Evolutionary conservation across 768 basidiomycete species (phyloP).

Genomic region (Hygrophorus russula): DNA sequence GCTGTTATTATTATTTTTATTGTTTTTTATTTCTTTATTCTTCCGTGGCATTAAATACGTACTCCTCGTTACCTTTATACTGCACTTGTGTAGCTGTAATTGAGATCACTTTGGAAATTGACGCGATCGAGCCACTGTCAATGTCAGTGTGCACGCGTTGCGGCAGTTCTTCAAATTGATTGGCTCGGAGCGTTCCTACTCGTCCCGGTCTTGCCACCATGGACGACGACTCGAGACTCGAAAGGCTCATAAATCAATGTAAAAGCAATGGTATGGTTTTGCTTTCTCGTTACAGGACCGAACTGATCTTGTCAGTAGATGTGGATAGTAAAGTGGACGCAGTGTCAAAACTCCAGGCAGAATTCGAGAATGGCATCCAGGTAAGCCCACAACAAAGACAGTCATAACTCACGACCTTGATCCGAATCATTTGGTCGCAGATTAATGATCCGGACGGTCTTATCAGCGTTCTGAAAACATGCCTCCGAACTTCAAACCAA

Average conservation of each 20-base stretch:
- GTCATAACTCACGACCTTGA: background rate
- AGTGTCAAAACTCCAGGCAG: conserved; percentile 62
- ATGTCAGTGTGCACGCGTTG: background rate
- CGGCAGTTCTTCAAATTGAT: background rate
- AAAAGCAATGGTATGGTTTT: conserved; percentile 45
- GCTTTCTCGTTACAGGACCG: conserved; percentile 5
- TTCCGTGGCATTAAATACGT: too few species aligned
- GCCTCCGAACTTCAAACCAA: conserved; percentile 71
- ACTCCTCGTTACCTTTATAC: background rate
- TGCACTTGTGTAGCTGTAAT: too few species aligned
- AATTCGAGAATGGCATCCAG: conserved; percentile 63
- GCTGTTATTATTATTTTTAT: too few species aligned
- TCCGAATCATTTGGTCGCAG: conserved; percentile 24
- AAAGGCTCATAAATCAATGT: conserved; percentile 53
- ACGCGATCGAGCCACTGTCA: background rate
- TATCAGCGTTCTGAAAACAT: conserved; percentile 58
- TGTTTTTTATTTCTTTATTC: too few species aligned
- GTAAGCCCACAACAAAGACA: conserved; percentile 24
- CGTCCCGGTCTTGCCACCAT: conserved; percentile 22
- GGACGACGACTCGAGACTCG: conserved; percentile 41
- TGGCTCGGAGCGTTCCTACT: background rate
- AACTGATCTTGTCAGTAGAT: conserved; percentile 31
- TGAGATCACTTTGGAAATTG: background rate
- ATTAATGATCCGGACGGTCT: conserved; percentile 64
- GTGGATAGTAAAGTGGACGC: conserved; percentile 76